Evolutionary conservation across 2,329 filamentous ascomycete species (phyloP).

Genomic region (Chaetomiaceae sp.): DNA sequence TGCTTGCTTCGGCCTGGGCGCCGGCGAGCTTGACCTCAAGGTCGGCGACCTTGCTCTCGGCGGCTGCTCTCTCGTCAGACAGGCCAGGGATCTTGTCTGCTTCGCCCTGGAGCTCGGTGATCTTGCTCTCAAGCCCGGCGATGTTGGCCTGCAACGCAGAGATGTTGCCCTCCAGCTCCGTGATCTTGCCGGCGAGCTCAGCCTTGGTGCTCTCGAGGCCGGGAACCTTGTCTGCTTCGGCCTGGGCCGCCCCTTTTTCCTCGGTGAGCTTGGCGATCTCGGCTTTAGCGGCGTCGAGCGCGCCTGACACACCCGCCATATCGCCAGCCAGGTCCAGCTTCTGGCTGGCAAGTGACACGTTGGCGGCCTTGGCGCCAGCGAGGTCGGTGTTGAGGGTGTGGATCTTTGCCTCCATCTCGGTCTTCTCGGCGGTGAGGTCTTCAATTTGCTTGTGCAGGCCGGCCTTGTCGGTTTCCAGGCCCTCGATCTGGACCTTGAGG

Average conservation of each 20-base stretch:
- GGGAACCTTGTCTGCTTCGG: constrained; percentile 25
- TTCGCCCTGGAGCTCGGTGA: constrained; percentile 25
- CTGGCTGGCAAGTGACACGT: constrained; percentile 26
- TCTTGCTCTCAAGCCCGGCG: constrained; percentile 19
- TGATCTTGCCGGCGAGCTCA: constrained; percentile 16
- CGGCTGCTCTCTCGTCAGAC: constrained; percentile 22
- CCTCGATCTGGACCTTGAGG: constrained; percentile 21
- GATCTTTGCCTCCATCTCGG: constrained; percentile 18
- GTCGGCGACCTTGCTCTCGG: constrained; percentile 18
- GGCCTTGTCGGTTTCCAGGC: constrained; percentile 26
- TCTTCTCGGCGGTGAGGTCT: constrained; percentile 18
- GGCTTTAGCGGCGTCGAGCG: constrained; percentile 22
- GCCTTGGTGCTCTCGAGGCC: constrained; percentile 16
- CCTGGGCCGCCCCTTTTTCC: constrained; percentile 23
- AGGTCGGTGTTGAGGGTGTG: constrained; percentile 26
- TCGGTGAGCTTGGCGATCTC: constrained; percentile 23
- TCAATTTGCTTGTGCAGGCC: constrained; percentile 21
- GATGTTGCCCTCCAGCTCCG: constrained; percentile 22
- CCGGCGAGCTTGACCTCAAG: constrained; percentile 20
- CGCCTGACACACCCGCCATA: constrained; percentile 15
- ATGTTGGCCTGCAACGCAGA: constrained; percentile 21
- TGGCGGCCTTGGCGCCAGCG: constrained; percentile 27
- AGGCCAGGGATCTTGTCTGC: constrained; percentile 25
- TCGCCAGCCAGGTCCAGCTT: constrained; percentile 25
- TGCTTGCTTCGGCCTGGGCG: constrained; percentile 20